phyloP scores from a whole-genome alignment of 2,329 filamentous ascomycete species.

The Fusarium chaquense region DNA sequence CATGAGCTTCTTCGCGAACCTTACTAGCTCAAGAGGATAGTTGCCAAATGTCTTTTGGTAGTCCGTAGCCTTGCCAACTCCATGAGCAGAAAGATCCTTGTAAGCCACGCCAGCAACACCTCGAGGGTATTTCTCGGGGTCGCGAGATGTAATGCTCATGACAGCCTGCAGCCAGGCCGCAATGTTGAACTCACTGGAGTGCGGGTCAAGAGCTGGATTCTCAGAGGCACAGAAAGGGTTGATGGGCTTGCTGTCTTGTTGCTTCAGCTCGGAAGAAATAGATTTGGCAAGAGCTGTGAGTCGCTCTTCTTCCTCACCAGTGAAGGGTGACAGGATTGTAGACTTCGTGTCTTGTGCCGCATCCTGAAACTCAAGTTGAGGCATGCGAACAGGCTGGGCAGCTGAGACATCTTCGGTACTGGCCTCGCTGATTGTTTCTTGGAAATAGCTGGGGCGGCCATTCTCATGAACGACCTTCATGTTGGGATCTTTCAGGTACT shows the following conservation, averaged over 20 bases:
- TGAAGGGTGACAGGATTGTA: not conserved
- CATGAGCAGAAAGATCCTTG: not conserved
- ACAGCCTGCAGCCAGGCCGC: not conserved
- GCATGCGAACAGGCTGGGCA: too few relatives aligned
- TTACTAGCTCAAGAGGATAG: not conserved
- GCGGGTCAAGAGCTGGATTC: not conserved
- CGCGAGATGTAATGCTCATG: not conserved
- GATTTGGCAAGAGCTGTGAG: not conserved
- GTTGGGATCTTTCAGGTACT: slow-evolving; percentile 9
- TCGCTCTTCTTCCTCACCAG: not conserved
- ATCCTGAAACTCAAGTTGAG: rapidly evolving
- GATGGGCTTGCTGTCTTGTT: not conserved
- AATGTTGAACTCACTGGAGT: not conserved
- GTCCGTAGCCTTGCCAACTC: not conserved
- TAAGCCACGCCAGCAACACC: not conserved
- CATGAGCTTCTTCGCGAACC: not conserved
- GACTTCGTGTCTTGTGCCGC: not conserved
- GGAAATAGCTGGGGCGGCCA: slow-evolving; percentile 1
- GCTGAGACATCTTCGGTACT: rapidly evolving
- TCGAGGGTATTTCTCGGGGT: not conserved
- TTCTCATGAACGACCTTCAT: slow-evolving; percentile 8
- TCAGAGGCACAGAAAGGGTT: not conserved
- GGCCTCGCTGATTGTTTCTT: not conserved
- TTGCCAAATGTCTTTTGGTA: slow-evolving; percentile 1
- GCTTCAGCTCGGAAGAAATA: not conserved